A percentile compares a stretch with the other conserved stretches of the same genome.
Evolutionary conservation across 768 basidiomycete genomes (phyloP).

Genomic region (Lactarius deliciosus): DNA sequence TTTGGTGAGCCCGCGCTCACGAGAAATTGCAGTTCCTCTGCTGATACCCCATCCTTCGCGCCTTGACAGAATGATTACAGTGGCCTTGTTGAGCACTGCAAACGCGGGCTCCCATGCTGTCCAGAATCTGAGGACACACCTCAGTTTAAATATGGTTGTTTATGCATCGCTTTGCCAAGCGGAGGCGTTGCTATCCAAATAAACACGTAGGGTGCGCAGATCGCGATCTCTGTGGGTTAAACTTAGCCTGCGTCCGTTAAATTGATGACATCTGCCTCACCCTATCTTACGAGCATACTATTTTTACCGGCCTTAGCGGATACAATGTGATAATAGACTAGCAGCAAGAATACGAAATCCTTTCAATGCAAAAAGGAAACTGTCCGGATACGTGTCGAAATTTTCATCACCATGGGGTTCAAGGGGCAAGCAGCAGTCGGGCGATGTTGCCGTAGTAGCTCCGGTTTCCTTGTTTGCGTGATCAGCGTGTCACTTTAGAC

Average conservation of each 20-base stretch:
- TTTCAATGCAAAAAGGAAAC: neutral
- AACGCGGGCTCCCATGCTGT: neutral
- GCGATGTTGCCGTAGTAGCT: neutral
- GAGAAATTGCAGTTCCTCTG: neutral
- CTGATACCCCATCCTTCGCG: neutral
- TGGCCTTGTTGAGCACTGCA: neutral
- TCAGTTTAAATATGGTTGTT: neutral
- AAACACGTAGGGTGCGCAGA: neutral
- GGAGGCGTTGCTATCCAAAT: neutral
- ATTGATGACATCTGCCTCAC: neutral
- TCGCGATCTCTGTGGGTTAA: neutral
- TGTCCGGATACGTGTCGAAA: neutral
- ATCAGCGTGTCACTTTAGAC: neutral
- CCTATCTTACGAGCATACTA: neutral
- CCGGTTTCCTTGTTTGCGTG: neutral
- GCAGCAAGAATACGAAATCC: neutral
- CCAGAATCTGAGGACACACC: neutral
- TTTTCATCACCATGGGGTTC: neutral
- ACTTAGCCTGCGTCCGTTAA: neutral
- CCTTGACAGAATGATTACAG: neutral
- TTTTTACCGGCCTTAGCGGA: neutral
- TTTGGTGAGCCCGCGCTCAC: constrained; percentile 1
- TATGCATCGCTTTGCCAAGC: neutral
- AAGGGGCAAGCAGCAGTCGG: neutral
- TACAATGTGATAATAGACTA: neutral